These are phyloP conservation scores for Colletotrichum godetiae DNA, from an alignment of 2,329 filamentous ascomycete genomes.

Conservation along the genomic window DNA sequence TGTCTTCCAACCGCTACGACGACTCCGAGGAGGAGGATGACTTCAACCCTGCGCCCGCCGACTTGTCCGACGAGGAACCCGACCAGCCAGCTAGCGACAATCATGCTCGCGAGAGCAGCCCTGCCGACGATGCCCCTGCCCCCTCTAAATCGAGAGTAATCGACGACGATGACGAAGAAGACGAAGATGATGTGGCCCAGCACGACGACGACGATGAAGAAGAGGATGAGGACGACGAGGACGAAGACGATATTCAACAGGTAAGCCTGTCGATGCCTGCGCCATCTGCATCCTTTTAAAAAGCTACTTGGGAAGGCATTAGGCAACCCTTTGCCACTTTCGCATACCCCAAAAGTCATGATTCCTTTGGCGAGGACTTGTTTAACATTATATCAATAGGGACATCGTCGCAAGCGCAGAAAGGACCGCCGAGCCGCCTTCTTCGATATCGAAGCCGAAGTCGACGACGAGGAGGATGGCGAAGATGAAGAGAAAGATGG, in stretches of 20 bases:
- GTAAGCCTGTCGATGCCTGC: constrained; percentile 47
- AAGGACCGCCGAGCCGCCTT: constrained; percentile 83
- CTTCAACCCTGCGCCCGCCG: constrained; percentile 85
- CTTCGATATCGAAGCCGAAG: constrained; percentile 98
- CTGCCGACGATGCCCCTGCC: constrained; percentile 52
- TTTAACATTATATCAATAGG: constrained; percentile 47
- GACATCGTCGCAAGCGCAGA: constrained; percentile 83
- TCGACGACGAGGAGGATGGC: constrained; percentile 91
- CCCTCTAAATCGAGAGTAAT: constrained; percentile 39
- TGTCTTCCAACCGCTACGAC: constrained; percentile 64
- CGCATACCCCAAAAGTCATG: background rate
- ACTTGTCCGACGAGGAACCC: constrained; percentile 78
- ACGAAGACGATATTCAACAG: constrained; percentile 76
- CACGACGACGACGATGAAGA: constrained; percentile 49
- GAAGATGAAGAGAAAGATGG: constrained; percentile 92
- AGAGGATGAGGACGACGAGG: constrained; percentile 59
- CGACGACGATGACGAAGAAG: constrained; percentile 53
- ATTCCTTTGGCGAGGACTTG: background rate
- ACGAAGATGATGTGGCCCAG: constrained; percentile 51
- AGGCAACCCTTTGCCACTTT: background rate
- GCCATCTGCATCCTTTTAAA: background rate
- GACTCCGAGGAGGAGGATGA: constrained; percentile 84
- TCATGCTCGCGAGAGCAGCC: constrained; percentile 49
- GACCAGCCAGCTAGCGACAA: constrained; percentile 53
- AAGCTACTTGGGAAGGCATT: background rate